Percentiles rank a stretch among this genome's conserved stretches.
phyloP scores from a whole-genome alignment of 1,139 yeast species.

The Yamadazyma friedrichii region DNA sequence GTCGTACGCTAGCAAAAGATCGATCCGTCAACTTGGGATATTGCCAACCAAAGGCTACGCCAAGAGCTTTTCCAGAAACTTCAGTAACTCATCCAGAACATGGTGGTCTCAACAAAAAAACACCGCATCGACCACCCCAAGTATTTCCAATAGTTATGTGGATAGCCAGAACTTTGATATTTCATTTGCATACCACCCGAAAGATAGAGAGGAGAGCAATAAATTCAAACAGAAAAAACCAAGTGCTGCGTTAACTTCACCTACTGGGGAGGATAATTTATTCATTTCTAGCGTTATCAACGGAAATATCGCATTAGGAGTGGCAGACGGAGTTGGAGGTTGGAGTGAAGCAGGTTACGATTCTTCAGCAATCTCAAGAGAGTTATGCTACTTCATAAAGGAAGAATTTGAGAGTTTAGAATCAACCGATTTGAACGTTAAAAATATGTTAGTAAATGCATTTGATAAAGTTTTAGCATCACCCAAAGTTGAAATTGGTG shows the following conservation, averaged over 20 bases:
- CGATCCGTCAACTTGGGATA: slow-evolving; percentile 5
- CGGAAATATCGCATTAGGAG: slow-evolving; percentile 69
- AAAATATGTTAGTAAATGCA: slow-evolving; percentile 51
- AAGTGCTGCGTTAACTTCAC: slow-evolving; percentile 45
- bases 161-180: slow-evolving; percentile 40
- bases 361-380: slow-evolving; percentile 77
- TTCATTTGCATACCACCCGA: slow-evolving; percentile 73
- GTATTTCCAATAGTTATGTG: slow-evolving; percentile 16
- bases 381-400: slow-evolving; percentile 50
- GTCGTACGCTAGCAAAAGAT: slow-evolving; percentile 26
- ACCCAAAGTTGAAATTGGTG: slow-evolving; percentile 78
- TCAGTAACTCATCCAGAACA: slow-evolving; percentile 9
- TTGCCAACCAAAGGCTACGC: too few species aligned
- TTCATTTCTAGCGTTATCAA: slow-evolving; percentile 50
- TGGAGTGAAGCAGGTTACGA: slow-evolving; percentile 94
- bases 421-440: slow-evolving; percentile 33
- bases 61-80: slow-evolving; percentile 4
- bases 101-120: slow-evolving; percentile 13
- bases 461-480: slow-evolving; percentile 52
- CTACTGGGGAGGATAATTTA: slow-evolving; percentile 87
- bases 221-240: slow-evolving; percentile 31
- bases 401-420: slow-evolving; percentile 23
- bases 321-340: slow-evolving; percentile 98
- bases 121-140: slow-evolving; percentile 14
- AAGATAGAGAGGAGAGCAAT: slow-evolving; percentile 55